Conservation (phyloP, 75 land plant genomes). For the Cunninghamia lanceolata region DNA sequence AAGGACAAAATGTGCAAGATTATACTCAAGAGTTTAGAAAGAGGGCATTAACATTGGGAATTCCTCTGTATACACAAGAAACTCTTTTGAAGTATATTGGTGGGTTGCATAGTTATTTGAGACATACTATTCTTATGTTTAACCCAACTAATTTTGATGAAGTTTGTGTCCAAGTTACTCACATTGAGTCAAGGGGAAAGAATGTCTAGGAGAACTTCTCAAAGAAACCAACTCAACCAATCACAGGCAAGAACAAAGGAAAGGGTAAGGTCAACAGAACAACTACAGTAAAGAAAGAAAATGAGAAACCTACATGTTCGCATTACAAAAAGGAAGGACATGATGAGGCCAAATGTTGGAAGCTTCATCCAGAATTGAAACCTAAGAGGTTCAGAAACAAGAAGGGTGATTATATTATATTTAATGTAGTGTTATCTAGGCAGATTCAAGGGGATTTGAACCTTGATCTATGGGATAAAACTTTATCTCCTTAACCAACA, state of each 20-base stretch:
- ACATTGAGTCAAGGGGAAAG: background rate
- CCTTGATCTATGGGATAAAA: too few species aligned
- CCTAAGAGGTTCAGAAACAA: too few species aligned
- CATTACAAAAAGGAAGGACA: background rate
- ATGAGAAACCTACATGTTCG: background rate
- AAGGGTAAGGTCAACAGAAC: background rate
- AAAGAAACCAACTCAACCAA: background rate
- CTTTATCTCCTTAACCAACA: too few species aligned
- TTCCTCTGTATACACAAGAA: background rate
- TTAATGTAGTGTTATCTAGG: too few species aligned
- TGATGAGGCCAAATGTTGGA: background rate
- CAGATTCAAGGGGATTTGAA: too few species aligned
- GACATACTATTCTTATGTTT: background rate
- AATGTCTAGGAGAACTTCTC: background rate
- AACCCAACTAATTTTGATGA: background rate
- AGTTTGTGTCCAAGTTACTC: background rate
- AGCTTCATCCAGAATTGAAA: background rate
- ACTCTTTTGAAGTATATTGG: background rate
- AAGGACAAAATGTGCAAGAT: background rate
- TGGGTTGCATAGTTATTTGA: background rate
- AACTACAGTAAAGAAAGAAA: background rate
- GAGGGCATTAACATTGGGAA: background rate
- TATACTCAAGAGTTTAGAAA: background rate
- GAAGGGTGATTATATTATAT: too few species aligned
- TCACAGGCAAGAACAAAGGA: background rate